A percentile compares a stretch with the other conserved stretches of the same genome.
Evolutionary conservation across 306 rosid genomes (phyloP).

Genomic region (Fagus crenata): DNA sequence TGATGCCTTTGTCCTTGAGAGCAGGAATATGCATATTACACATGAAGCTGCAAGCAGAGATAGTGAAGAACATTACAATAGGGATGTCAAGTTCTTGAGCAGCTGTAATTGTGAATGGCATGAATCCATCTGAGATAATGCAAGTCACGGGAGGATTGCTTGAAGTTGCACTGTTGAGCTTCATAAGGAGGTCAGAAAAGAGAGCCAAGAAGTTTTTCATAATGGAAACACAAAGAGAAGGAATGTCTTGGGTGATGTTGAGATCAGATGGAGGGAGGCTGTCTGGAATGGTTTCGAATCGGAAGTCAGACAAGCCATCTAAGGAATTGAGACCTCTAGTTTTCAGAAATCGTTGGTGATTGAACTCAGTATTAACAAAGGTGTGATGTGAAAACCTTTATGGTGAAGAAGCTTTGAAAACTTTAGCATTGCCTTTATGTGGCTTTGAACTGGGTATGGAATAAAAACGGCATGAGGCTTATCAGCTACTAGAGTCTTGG

Average conservation of each 20-base stretch:
- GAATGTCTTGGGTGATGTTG: not conserved
- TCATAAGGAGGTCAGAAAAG: conserved; percentile 8
- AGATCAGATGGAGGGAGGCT: not conserved
- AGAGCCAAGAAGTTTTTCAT: not conserved
- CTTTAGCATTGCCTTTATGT: too few relatives aligned
- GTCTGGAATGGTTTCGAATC: conserved; percentile 9
- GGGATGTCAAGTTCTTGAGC: not conserved
- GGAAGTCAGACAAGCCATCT: not conserved
- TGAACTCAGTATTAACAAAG: not conserved
- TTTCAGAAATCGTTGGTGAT: conserved; percentile 5
- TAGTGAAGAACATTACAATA: not conserved
- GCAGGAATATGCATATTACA: not conserved
- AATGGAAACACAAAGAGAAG: not conserved
- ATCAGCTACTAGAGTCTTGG: not conserved
- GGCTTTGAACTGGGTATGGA: too few relatives aligned
- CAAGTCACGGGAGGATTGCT: not conserved
- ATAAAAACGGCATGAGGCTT: conserved; percentile 17
- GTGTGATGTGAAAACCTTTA: too few relatives aligned
- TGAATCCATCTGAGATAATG: conserved; percentile 4
- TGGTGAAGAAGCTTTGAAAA: too few relatives aligned
- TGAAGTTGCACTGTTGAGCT: not conserved
- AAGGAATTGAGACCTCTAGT: conserved; percentile 5
- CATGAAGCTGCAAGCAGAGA: not conserved
- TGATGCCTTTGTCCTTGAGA: conserved; percentile 1
- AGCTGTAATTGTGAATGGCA: not conserved